phyloP scores from a whole-genome alignment of 176 grass and related monocot genomes.

The Cenchrus purpureus region DNA sequence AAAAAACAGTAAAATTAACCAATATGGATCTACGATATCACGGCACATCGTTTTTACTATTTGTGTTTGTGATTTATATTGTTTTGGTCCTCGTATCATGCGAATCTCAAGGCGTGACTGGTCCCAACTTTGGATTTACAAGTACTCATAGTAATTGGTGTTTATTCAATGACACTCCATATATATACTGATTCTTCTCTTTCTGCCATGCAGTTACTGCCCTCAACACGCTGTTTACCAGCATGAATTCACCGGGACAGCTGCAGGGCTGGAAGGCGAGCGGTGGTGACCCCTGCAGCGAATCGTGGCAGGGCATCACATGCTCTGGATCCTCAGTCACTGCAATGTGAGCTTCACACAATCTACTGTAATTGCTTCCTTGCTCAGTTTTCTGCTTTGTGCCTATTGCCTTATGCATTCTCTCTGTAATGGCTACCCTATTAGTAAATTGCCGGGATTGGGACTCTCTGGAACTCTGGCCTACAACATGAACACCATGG shows the following conservation, averaged over 20 bases:
- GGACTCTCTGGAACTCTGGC: conserved; percentile 68
- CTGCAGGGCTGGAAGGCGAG: conserved; percentile 71
- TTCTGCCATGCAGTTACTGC: conserved; percentile 62
- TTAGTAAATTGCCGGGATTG: conserved; percentile 80
- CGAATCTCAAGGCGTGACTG: conserved; percentile 24
- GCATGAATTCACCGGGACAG: conserved; percentile 83
- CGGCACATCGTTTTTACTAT: background rate
- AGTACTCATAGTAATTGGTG: conserved; percentile 12
- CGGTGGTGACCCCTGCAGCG: conserved; percentile 74
- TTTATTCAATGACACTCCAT: conserved; percentile 19
- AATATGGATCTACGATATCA: conserved; percentile 38
- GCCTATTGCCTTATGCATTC: conserved; percentile 19
- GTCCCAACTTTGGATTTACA: conserved; percentile 20
- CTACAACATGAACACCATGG: conserved; percentile 74
- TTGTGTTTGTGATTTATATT: conserved; percentile 5
- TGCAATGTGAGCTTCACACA: conserved; percentile 62
- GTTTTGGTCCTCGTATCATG: background rate
- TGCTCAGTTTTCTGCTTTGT: background rate
- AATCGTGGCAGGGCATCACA: conserved; percentile 77
- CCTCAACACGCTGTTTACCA: conserved; percentile 80
- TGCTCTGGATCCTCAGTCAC: conserved; percentile 82
- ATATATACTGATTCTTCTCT: conserved; percentile 5
- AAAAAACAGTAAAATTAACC: background rate
- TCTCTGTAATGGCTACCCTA: conserved; percentile 28
- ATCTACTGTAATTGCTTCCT: background rate